Conservation (phyloP, 2,329 filamentous ascomycete species). For the Pseudogymnoascus sp. region DNA sequence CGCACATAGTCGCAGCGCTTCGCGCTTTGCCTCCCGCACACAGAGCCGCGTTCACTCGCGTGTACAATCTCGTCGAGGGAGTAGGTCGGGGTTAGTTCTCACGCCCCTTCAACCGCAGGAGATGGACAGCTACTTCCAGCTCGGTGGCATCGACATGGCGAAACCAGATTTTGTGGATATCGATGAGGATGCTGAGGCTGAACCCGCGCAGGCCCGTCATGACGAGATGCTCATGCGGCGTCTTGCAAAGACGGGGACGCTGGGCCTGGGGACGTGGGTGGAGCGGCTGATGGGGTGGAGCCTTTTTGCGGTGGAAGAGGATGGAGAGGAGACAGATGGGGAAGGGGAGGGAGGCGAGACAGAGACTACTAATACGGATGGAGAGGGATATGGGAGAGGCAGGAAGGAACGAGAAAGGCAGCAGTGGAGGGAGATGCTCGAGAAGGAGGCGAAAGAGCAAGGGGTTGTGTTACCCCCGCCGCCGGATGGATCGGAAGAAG, state of each 20-base stretch:
- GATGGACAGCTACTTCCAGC: conserved; percentile 37
- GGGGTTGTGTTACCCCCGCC: conserved; percentile 29
- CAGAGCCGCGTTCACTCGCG: conserved; percentile 35
- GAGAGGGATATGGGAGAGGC: conserved; percentile 22
- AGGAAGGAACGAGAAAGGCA: not conserved
- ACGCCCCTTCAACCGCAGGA: conserved; percentile 38
- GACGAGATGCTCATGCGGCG: conserved; percentile 52
- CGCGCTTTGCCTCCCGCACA: conserved; percentile 27
- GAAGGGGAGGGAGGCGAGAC: conserved; percentile 31
- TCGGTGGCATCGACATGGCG: conserved; percentile 20
- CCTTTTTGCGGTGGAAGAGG: conserved; percentile 53
- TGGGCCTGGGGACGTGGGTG: conserved; percentile 49
- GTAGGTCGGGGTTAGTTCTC: conserved; percentile 22
- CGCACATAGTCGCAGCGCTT: conserved; percentile 40
- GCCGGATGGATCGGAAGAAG: conserved; percentile 43
- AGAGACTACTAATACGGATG: conserved; percentile 31
- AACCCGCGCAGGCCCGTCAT: conserved; percentile 36
- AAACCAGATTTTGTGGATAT: conserved; percentile 54
- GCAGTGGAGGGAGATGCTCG: conserved; percentile 14
- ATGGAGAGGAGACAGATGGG: conserved; percentile 42
- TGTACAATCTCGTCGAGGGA: conserved; percentile 25
- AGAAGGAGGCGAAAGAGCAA: conserved; percentile 17
- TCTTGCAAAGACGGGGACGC: conserved; percentile 44
- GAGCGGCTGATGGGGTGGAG: conserved; percentile 50
- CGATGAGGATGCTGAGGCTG: conserved; percentile 46